These are phyloP conservation scores for Erysiphe neolycopersici DNA, from an alignment of 2,329 filamentous ascomycete species.

Conservation along the genomic window DNA sequence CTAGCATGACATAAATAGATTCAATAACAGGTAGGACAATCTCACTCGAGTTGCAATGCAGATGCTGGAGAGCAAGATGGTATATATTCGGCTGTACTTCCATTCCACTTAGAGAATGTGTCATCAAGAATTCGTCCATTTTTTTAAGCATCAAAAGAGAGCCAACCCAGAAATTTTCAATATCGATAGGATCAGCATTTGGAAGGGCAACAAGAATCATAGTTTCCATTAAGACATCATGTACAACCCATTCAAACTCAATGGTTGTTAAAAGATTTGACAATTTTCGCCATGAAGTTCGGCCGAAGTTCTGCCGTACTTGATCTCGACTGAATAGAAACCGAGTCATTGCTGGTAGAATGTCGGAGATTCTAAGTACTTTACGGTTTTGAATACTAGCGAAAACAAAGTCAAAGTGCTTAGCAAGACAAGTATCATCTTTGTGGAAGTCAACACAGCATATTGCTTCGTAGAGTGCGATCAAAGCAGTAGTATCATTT, in stretches of 20 bases:
- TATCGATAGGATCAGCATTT: constrained; percentile 20
- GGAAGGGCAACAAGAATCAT: constrained; percentile 33
- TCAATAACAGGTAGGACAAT: constrained; percentile 44
- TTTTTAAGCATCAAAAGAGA: constrained; percentile 46
- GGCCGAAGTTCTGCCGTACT: constrained; percentile 37
- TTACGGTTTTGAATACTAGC: constrained; percentile 52
- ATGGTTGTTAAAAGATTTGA: constrained; percentile 34
- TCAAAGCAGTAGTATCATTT: constrained; percentile 31
- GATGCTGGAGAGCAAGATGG: constrained; percentile 29
- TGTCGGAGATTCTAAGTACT: constrained; percentile 48
- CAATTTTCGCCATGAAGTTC: constrained; percentile 37
- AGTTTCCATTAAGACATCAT: constrained; percentile 40
- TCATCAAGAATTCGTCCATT: constrained; percentile 47
- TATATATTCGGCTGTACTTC: constrained; percentile 53
- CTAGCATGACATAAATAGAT: constrained; percentile 42
- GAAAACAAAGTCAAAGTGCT: constrained; percentile 55
- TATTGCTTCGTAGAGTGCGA: constrained; percentile 67
- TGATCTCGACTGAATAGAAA: constrained; percentile 58
- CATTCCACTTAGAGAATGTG: constrained; percentile 51
- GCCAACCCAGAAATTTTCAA: constrained; percentile 57
- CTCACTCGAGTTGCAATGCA: constrained; percentile 21
- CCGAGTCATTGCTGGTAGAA: constrained; percentile 54
- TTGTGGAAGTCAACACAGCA: constrained; percentile 61
- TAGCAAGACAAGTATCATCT: constrained; percentile 9
- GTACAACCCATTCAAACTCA: constrained; percentile 74